These are phyloP conservation scores for Neofusicoccum laricinum DNA, from an alignment of 2,329 filamentous ascomycete species.

Conservation along the genomic window DNA sequence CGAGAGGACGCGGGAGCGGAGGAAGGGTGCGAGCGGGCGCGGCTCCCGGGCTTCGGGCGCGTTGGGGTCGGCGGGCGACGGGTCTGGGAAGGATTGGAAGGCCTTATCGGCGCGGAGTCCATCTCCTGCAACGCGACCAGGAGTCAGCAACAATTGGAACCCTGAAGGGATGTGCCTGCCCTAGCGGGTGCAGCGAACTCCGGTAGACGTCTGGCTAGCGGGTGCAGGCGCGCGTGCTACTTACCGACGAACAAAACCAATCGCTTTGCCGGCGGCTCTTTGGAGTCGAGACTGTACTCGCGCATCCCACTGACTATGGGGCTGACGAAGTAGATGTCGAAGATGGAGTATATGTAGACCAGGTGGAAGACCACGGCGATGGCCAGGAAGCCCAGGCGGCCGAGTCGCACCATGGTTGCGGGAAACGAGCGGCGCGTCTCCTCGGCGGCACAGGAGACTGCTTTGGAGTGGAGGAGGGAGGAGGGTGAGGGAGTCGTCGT, in stretches of 20 bases:
- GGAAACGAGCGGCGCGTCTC: conserved; percentile 11
- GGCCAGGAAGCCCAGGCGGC: conserved; percentile 66
- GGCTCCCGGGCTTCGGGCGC: conserved; percentile 61
- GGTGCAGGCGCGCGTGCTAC: conserved; percentile 13
- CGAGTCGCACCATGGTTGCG: conserved; percentile 13
- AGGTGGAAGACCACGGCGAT: conserved; percentile 90
- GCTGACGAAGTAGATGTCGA: conserved; percentile 98
- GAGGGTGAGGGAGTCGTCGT: background rate
- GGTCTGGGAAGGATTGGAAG: conserved; percentile 89
- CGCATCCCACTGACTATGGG: conserved; percentile 96
- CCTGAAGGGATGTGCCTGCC: background rate
- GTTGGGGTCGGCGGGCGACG: conserved; percentile 61
- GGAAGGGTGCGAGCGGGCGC: conserved; percentile 81
- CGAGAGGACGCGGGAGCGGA: conserved; percentile 82
- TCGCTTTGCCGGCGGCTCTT: conserved; percentile 79
- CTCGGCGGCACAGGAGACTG: background rate
- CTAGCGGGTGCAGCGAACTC: background rate
- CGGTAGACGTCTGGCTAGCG: background rate
- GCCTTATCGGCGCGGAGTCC: conserved; percentile 96
- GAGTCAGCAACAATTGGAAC: conserved; percentile 6
- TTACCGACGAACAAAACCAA: conserved; percentile 89
- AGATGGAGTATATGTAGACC: conserved; percentile 92
- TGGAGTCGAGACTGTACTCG: conserved; percentile 68
- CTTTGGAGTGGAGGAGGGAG: background rate
- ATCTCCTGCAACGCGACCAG: conserved; percentile 57